Base-by-base conservation (phyloP, 306 rosid species). In the Casuarina glauca region DNA sequence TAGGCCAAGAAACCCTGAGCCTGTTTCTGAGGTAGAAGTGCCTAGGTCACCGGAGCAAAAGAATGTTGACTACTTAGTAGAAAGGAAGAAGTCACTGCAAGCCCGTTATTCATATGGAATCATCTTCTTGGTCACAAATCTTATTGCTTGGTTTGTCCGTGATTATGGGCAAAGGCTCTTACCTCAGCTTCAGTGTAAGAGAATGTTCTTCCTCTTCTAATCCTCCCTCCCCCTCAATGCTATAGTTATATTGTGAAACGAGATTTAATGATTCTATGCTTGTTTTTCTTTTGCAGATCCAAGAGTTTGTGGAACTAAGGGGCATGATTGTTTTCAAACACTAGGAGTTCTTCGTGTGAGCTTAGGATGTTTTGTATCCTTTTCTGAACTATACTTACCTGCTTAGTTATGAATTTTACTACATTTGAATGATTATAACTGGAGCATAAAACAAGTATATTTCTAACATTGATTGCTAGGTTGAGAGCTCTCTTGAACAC, bases 291-390 rank as follows among this genome's bases (percentile, higher is more conserved):
- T 63, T 77, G 67, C 93, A 91, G 94, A 90, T 91, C 82, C 86
- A 53, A 88, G 84, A 84, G 86, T 85, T 78, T 94, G 96, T 81
- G 98, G 97, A 79, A 57, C 50, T 20, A 85, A 76, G 46, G 96
- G 94, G 64, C 79, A 78, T 2, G 93, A 88, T 41, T 94, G 98
- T 78, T 84, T 91, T 76, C 91, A 69, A 58, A 74, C 97, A 9
- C 35, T 80, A 51, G 98, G 98, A 55, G 96, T 94, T 75, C 93
- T 94, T 69, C 96, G 96, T 5, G 91, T 90, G 85, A 94, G 97
- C 74, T 85, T 91, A 80, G 97, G 97, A 83, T 86, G 96, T 74
- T 88, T 77, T 78, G 97, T 94, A 94, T 90, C 97, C 77, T 91
- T 86, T 49, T 26, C 32, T 26, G 32, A 26, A 26, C 32, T 52